A percentile compares a stretch with the other conserved stretches of the same genome.
Conservation (phyloP, 768 basidiomycete species). For the Tubosaeta brunneosetosa region DNA sequence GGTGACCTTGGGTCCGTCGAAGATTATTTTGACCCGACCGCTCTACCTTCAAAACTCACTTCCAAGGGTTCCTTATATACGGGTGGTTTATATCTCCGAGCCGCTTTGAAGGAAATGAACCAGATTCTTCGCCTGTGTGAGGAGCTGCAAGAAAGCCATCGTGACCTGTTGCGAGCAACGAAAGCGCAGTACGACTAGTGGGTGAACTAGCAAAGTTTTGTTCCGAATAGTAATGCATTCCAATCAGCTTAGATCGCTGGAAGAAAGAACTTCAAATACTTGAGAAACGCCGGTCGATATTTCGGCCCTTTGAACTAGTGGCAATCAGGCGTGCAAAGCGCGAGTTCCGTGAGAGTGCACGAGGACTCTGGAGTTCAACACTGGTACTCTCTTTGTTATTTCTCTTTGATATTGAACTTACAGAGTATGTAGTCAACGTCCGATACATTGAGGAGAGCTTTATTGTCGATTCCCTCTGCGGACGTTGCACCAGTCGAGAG, state of each 20-base stretch:
- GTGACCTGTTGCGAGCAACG: not conserved
- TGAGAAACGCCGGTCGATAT: not conserved
- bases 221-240: not conserved
- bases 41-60: not conserved
- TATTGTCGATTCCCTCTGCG: not conserved
- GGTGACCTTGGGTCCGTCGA: not conserved
- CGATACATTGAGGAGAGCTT: not conserved
- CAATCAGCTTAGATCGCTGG: not conserved
- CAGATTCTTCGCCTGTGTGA: not conserved
- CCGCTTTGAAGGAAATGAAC: not conserved
- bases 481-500: not conserved
- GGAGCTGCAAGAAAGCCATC: not conserved
- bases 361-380: not conserved
- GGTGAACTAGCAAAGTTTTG: not conserved
- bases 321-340: not conserved
- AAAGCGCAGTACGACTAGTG: not conserved
- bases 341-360: not conserved
- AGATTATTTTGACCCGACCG: not conserved
- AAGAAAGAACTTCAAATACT: not conserved
- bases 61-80: not conserved
- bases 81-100: not conserved
- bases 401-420: not conserved
- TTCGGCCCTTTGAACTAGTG: not conserved
- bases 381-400: not conserved
- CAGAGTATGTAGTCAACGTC: conserved; percentile 1